Evolutionary conservation across 257 asterid genomes (phyloP), one percentile per base, ranked within the genome.

Genomic region (Nyctanthes arbortristis): DNA sequence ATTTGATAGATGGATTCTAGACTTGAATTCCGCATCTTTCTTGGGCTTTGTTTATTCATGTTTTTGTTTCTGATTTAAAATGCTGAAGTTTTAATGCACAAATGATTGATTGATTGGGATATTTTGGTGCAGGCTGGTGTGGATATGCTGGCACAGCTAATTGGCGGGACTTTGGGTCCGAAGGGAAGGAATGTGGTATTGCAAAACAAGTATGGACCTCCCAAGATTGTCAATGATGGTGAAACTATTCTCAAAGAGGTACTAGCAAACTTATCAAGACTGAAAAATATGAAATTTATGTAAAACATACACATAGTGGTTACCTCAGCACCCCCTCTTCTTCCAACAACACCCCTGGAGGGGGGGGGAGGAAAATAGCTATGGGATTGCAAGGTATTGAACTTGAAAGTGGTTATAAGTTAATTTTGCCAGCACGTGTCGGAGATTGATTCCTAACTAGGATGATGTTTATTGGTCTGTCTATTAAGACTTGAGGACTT

Each of bases 161-260:
- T 91, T 75, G 97, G 96, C 61, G 91, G 89, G 66, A 91, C 97
- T 11, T 20, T 91, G 76, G 97, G 97, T 25, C 97, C 97, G 34
- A 91, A 87, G 81, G 97, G 96, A 71, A 84, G 97, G 72, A 91
- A 91, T 81, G 96, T 91, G 74, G 96, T 91, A 70, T 72, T 91
- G 88, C 91, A 86, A 81, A 89, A 87, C 85, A 89, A 91, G 70
- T 89, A 89, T 83, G 96, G 96, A 72, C 91, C 97, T 84, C 97
- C 97, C 61, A 91, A 87, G 82, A 91, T 91, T 81, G 91, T 91
- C 69, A 91, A 87, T 67, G 96, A 91, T 76, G 97, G 97, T 5
- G 97, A 91, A 84, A 91, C 96, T 57, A 89, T 91, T 52, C 95
- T 91, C 67, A 88, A 91, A 81, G 81, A 90, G 97, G 97, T 90